A percentile compares a stretch with the other conserved stretches of the same genome.
phyloP scores from a whole-genome alignment of 106 monocot species.

The Chionographis japonica region DNA sequence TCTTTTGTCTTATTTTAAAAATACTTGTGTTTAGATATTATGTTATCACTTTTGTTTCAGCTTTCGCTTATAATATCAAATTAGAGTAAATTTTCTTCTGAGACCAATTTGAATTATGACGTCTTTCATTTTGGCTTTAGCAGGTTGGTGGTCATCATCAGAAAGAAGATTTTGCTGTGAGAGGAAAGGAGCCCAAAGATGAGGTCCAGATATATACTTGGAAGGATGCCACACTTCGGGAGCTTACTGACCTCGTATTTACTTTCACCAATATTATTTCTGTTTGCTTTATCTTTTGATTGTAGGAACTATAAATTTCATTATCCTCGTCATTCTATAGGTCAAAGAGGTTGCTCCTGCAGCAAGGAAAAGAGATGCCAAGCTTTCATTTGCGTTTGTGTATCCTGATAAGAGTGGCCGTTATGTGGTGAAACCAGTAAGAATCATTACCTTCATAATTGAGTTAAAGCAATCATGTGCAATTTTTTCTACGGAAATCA shows the following conservation, averaged over 20 bases:
- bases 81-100: not conserved
- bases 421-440: constrained; percentile 78
- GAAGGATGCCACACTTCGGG: constrained; percentile 97
- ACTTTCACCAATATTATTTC: not conserved
- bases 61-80: too few relatives aligned
- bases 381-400: constrained; percentile 95
- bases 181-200: constrained; percentile 97
- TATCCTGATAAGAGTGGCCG: constrained; percentile 93
- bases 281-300: too few relatives aligned
- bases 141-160: constrained; percentile 77
- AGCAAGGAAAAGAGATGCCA: constrained; percentile 86
- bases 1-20: too few relatives aligned
- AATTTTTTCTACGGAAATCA: not conserved
- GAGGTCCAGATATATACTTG: constrained; percentile 99
- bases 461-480: not conserved
- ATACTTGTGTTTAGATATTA: too few relatives aligned
- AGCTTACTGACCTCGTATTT: constrained; percentile 87
- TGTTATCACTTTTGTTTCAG: too few relatives aligned
- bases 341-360: constrained; percentile 94
- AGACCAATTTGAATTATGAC: not conserved
- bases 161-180: constrained; percentile 81
- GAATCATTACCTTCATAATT: constrained; percentile 1
- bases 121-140: not conserved
- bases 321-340: constrained; percentile 26
- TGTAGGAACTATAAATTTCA: not conserved